Base-by-base conservation (phyloP, 192 early-diverging fungal genomes). In the Coemansia sp. region DNA sequence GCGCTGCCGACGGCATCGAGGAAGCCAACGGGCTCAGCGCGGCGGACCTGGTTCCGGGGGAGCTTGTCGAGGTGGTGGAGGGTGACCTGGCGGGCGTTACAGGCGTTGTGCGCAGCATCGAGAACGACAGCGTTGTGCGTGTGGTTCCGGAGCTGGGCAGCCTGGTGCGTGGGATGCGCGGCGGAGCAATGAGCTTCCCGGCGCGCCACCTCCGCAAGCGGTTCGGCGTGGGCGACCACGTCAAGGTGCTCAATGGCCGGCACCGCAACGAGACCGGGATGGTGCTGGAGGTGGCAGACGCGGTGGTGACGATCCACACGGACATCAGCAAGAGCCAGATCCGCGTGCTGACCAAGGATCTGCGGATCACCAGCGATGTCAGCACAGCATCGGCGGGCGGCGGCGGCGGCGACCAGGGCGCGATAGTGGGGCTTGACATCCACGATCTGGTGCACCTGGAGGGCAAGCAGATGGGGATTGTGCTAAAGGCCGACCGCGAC, bases 181-280 rank as follows among this genome's bases (percentile, higher is more conserved):
- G 53, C 0, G 63, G 53, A 11, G 44, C 66, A 30, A 88, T 88
- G 64, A 79, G 83, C 14, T 86, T 92, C 51, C 87, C 85, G 8
- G 74, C 87, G 10, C 77, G 81, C 15, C 91, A 96, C 70, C 84
- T 99, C 34, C 86, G 91, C 56, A 99, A 99, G 81, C 86, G 90
- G n/a, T 99, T 98, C 71, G 70, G 81, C 23, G 83, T 89, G 18
- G 98, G 98, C 64, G 94, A 99, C 72, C 94, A 97, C 64, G 98
- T 98, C 61, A 89, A 93, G 75, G 96, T 99, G 34, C 87, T 93
- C 39, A 89, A 91, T 43, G 98, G 98, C 26, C 86, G 88, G 8
- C 91, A 92, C 77, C 85, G 86, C 71, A 92, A 88, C 45, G 91
- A 93, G 61, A 93, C 92, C 6, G 98, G 98, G 51, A 84, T 97